Percentiles rank a stretch among this genome's conserved stretches.
Evolutionary conservation across 352 stramenopile species (phyloP).

Genomic region (Globisporangium abappressorium): DNA sequence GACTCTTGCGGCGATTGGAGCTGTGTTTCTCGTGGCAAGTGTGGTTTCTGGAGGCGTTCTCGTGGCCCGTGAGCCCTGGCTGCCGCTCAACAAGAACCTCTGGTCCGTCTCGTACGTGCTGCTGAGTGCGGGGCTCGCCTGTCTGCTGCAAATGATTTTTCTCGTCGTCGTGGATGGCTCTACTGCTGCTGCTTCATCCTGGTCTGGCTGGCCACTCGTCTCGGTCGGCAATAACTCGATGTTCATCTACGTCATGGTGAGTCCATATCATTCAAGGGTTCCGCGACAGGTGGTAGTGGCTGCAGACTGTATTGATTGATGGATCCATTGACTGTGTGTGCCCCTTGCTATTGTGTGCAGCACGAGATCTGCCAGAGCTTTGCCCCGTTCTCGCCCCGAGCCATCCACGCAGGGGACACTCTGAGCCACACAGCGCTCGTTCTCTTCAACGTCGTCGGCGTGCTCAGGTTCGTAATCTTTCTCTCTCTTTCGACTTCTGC

Average conservation of each 20-base stretch:
- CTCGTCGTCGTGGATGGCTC: conserved; percentile 21
- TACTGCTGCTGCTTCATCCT: conserved; percentile 11
- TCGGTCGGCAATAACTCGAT: conserved; percentile 77
- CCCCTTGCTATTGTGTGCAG: conserved; percentile 19
- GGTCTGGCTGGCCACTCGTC: conserved; percentile 24
- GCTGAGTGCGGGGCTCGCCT: conserved; percentile 37
- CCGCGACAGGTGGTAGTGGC: background rate
- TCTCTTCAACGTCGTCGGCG: conserved; percentile 45
- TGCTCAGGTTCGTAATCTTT: conserved; percentile 30
- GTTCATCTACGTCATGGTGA: conserved; percentile 67
- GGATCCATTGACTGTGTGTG: conserved; percentile 2
- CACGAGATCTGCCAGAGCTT: conserved; percentile 58
- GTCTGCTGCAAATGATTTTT: conserved; percentile 26
- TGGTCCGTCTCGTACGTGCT: conserved; percentile 76
- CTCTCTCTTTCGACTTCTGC: background rate
- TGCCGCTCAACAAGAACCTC: conserved; percentile 87
- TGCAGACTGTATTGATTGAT: conserved; percentile 3
- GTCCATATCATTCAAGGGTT: background rate
- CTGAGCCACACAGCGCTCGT: conserved; percentile 29
- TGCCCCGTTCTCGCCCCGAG: conserved; percentile 39
- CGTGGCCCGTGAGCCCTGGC: conserved; percentile 18
- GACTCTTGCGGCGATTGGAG: conserved; percentile 4
- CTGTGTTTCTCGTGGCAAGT: conserved; percentile 8
- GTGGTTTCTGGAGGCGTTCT: conserved; percentile 17
- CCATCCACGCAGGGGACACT: conserved; percentile 14